A percentile compares a stretch with the other conserved stretches of the same genome.
phyloP scores from a whole-genome alignment of 2,329 filamentous ascomycete genomes.

The Scytalidium sp. region DNA sequence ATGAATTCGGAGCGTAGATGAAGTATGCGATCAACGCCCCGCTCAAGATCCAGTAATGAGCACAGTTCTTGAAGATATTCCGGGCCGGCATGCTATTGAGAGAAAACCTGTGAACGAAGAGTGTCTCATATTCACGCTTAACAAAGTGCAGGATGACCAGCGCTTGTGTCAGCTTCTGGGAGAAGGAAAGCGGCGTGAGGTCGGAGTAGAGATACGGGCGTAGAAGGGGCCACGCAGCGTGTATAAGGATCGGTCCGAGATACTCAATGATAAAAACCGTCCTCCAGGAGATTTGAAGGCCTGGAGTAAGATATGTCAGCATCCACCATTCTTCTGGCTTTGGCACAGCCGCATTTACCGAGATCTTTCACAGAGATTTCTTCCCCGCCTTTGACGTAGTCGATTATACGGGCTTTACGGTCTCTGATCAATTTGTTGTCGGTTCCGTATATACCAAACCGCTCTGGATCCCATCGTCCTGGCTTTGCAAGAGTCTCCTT shows the following conservation, averaged over 20 bases:
- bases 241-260: slow-evolving; percentile 84
- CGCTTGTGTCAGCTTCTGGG: slow-evolving; percentile 70
- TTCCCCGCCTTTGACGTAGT: slow-evolving; percentile 44
- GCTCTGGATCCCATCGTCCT: slow-evolving; percentile 55
- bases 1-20: slow-evolving; percentile 74
- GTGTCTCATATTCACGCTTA: slow-evolving; percentile 92
- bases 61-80: slow-evolving; percentile 94
- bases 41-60: slow-evolving; percentile 87
- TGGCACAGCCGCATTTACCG: slow-evolving; percentile 64
- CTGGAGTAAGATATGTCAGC: slow-evolving; percentile 41
- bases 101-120: slow-evolving; percentile 94
- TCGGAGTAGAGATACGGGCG: slow-evolving; percentile 68
- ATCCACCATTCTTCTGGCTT: too few relatives aligned
- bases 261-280: slow-evolving; percentile 97
- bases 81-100: slow-evolving; percentile 85
- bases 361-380: slow-evolving; percentile 89
- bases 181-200: slow-evolving; percentile 52
- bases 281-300: slow-evolving; percentile 85
- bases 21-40: slow-evolving; percentile 80
- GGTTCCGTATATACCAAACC: slow-evolving; percentile 60
- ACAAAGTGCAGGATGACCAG: slow-evolving; percentile 82
- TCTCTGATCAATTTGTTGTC: slow-evolving; percentile 62
- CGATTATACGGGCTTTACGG: slow-evolving; percentile 49
- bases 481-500: slow-evolving; percentile 53
- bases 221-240: slow-evolving; percentile 69